These are phyloP conservation scores for Cantharellus cinnabarinus DNA, from an alignment of 768 basidiomycete species.

Conservation along the genomic window DNA sequence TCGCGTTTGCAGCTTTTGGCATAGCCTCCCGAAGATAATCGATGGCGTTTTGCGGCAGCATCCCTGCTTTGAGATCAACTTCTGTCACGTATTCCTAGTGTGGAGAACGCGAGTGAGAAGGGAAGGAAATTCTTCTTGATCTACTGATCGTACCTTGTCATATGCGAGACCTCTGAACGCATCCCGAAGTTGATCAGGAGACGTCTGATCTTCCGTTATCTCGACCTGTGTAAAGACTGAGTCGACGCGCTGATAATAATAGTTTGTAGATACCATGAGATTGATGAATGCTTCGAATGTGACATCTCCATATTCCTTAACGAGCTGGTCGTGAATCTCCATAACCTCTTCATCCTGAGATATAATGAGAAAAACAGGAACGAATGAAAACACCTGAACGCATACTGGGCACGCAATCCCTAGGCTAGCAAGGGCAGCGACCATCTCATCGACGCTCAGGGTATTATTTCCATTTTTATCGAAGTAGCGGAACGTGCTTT, in stretches of 20 bases:
- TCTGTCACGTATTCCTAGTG: constrained; percentile 78
- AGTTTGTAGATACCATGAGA: constrained; percentile 40
- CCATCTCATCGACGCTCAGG: constrained; percentile 63
- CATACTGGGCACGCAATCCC: constrained; percentile 76
- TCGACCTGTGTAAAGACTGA: constrained; percentile 42
- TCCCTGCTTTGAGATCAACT: constrained; percentile 69
- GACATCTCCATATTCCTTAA: constrained; percentile 67
- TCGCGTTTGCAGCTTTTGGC: constrained; percentile 25
- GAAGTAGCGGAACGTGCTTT: constrained; percentile 93
- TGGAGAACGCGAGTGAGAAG: constrained; percentile 1
- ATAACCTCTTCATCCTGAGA: constrained; percentile 64
- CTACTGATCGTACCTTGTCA: constrained; percentile 44
- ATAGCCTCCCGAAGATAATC: constrained; percentile 70
- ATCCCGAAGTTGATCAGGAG: constrained; percentile 76
- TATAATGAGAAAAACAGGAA: neutral
- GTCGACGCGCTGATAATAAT: neutral
- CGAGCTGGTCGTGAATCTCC: constrained; percentile 58
- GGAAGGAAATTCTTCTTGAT: neutral
- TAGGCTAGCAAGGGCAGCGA: constrained; percentile 83
- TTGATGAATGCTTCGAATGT: constrained; percentile 90
- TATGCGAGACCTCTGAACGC: constrained; percentile 82
- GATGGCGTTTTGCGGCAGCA: constrained; percentile 52
- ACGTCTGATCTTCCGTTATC: constrained; percentile 88
- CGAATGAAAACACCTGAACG: neutral
- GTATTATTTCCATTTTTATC: constrained; percentile 87